phyloP scores from a whole-genome alignment of 768 basidiomycete species.

The Antrodiella citrinella region DNA sequence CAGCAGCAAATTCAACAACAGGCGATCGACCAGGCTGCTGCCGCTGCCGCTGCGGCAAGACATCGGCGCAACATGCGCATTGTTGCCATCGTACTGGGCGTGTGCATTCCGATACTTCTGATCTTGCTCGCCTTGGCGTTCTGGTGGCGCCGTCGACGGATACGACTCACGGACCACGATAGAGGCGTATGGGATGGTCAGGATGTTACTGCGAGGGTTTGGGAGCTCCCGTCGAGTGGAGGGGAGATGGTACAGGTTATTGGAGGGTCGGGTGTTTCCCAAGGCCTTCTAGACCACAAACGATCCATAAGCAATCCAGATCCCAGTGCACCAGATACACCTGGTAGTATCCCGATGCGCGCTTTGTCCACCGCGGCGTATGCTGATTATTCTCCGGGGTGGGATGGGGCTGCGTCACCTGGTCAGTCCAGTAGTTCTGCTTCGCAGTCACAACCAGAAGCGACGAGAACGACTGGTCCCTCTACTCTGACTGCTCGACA shows the following conservation, averaged over 20 bases:
- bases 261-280: conserved; percentile 1
- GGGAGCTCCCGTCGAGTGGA: conserved; percentile 3
- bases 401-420: background rate
- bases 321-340: too few species aligned
- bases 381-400: background rate
- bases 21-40: conserved; percentile 13
- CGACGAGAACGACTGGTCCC: background rate
- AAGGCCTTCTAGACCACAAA: background rate
- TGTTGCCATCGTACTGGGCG: conserved; percentile 25
- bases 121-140: conserved; percentile 13
- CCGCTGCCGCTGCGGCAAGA: conserved; percentile 8
- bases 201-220: conserved; percentile 8
- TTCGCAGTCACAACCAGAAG: background rate
- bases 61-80: conserved; percentile 19
- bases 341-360: background rate
- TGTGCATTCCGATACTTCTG: conserved; percentile 23
- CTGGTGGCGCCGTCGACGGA: conserved; percentile 16
- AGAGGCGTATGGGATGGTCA: conserved; percentile 9
- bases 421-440: background rate
- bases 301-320: background rate
- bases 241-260: background rate
- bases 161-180: background rate
- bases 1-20: conserved; percentile 13
- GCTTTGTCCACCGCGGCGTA: background rate
- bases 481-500: background rate